Evolutionary conservation across 305 asterid genomes (phyloP), one percentile per base, ranked within the genome.

Genomic region (Striga hermonthica): DNA sequence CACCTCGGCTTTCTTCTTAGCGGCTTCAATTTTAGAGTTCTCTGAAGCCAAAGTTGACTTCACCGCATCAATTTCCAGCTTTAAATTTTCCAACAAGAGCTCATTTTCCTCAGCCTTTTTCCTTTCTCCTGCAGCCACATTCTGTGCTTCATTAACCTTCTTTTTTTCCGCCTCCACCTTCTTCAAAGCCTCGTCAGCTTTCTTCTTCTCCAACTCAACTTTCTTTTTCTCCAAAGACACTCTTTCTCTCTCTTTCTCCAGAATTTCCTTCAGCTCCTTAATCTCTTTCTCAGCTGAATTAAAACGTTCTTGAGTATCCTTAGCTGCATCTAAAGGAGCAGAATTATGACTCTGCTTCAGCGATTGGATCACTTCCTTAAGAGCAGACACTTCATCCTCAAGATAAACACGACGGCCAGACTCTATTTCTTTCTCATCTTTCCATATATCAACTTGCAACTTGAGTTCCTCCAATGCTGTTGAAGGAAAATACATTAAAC

Each of bases 361-460:
- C 61, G 61, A 72, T 72, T 64, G 82, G 73, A 82, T 73, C 83
- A 87, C 91, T 52, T 79, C 82, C 72, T 82, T 82, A 47, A 92
- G 68, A 56, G 80, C 78, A 66, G 81, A 66, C 11, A 92, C 79
- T 76, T 92, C 94, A 67, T 81, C 79, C 78, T 92, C 94, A 65
- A 90, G 78, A 64, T 80, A 75, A 70, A 71, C 72, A 13, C 84
- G 74, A 37, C 74, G 50, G 62, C 81, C 81, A 71, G 75, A 70
- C 73, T 82, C 97, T 57, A 74, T 83, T 63, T 66, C 87, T 64
- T 78, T 90, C 60, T 83, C 87, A 61, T 80, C 80, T 71, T 80
- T 81, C 81, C 78, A 85, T 37, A 56, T 45, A 66, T 70, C 72
- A 15, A 83, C 88, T 76, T 76, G 75, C 53, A 50, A 39, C 67